These are phyloP conservation scores for Alternaria dauci DNA, from an alignment of 2,329 filamentous ascomycete species.

Conservation along the genomic window DNA sequence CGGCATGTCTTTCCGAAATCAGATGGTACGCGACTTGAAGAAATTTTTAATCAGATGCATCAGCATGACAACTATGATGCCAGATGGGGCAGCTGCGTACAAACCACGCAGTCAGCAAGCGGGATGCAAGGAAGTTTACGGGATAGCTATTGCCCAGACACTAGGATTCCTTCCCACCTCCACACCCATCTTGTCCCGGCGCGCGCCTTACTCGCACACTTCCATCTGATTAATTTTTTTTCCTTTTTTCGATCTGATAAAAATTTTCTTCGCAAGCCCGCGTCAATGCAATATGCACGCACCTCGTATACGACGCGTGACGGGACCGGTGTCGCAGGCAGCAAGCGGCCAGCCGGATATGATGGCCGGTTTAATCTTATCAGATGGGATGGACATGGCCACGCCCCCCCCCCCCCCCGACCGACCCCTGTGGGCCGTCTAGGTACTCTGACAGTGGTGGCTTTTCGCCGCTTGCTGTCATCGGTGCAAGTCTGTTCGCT, in stretches of 20 bases:
- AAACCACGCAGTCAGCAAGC: neutral
- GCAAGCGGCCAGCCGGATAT: neutral
- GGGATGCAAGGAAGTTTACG: conserved; percentile 26
- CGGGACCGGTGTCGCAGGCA: conserved; percentile 30
- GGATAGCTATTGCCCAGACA: conserved; percentile 10
- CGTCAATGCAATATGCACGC: neutral
- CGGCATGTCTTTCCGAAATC: conserved; percentile 8
- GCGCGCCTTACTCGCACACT: neutral
- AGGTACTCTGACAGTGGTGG: conserved; percentile 11
- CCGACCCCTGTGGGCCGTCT: conserved; percentile 8
- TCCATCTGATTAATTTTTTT: conserved; percentile 36
- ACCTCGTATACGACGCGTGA: conserved; percentile 4
- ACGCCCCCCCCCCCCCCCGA: neutral
- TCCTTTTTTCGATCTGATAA: conserved; percentile 29
- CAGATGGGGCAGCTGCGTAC: conserved; percentile 7
- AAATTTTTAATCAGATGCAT: conserved; percentile 15
- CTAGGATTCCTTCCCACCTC: conserved; percentile 4
- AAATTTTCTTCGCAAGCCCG: conserved; percentile 21
- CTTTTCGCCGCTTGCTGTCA: conserved; percentile 22
- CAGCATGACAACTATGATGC: conserved; percentile 12
- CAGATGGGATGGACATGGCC: conserved; percentile 31
- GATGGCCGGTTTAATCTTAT: conserved; percentile 31
- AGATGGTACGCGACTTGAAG: conserved; percentile 3
- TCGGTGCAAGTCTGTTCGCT: conserved; percentile 13
- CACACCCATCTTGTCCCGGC: conserved; percentile 6